Evolutionary conservation across 768 basidiomycete genomes (phyloP).

Genomic region (Phanerodontia chrysosporium): DNA sequence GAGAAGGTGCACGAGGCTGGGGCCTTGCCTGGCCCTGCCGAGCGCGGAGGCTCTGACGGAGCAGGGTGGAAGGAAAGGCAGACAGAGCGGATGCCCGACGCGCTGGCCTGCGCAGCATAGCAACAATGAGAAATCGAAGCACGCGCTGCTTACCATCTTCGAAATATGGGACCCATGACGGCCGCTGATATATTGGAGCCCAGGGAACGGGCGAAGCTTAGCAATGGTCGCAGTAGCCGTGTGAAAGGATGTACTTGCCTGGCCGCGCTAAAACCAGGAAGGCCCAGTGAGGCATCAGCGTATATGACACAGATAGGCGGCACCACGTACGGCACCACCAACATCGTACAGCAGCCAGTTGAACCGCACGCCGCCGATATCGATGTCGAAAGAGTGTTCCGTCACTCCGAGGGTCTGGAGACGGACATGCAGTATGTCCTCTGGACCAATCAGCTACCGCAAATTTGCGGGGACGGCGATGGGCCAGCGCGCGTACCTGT

Average conservation of each 20-base stretch:
- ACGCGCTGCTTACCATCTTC: slow-evolving; percentile 59
- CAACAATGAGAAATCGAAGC: neutral
- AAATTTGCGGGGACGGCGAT: neutral
- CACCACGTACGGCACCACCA: slow-evolving; percentile 65
- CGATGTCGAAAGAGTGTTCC: slow-evolving; percentile 70
- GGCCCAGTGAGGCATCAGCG: neutral
- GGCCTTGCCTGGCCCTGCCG: neutral
- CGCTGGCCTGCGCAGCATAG: neutral
- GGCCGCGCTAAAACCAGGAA: slow-evolving; percentile 44
- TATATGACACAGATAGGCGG: neutral
- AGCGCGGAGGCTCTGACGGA: neutral
- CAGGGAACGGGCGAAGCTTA: neutral
- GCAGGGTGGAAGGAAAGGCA: neutral
- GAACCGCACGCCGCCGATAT: slow-evolving; percentile 56
- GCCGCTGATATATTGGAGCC: slow-evolving; percentile 41
- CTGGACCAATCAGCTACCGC: slow-evolving; percentile 30
- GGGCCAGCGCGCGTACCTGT: slow-evolving; percentile 43
- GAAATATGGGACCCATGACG: slow-evolving; percentile 81
- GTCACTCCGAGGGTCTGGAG: slow-evolving; percentile 77
- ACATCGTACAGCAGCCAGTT: slow-evolving; percentile 83
- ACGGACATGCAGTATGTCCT: slow-evolving; percentile 75
- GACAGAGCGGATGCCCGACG: neutral
- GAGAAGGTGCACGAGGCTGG: neutral
- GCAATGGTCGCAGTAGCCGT: slow-evolving; percentile 3
- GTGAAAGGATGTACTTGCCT: slow-evolving; percentile 37